Evolutionary conservation across 2,329 filamentous ascomycete genomes (phyloP), one percentile per base, ranked within the genome.

Genomic region (Stachybotrys echinatus): DNA sequence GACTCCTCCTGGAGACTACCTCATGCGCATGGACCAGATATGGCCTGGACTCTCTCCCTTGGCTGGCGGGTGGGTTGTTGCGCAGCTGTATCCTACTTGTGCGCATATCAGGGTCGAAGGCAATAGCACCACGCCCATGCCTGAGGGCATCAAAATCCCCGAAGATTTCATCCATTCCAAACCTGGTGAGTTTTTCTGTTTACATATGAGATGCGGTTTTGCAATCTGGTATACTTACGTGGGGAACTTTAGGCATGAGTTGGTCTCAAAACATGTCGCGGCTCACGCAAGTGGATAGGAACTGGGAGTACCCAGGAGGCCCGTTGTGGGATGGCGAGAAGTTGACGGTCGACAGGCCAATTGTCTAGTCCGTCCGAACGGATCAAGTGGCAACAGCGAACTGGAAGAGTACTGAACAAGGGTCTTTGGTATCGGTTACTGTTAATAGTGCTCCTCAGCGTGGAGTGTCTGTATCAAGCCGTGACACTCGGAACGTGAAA

Each of bases 1-100:
- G 37, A 58, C 55, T 5, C 57, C 57, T 3, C 38, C 45, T 1
- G 57, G 55, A 3, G 19, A 56, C 7, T 58, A 55, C 39, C 58
- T 4, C 47, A 21, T 59, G 3, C 54, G 53, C 6, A 19, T 47
- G 12, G 44, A 50, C 23, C 21, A 47, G n/a, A 42, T 50, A 43
- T 42, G 19, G 20, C 44, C 48, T 10, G 48, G 48, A 7, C 34
- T 50, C 3, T 42, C 42, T 12, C 37, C 42, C n/a, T 31, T 23
- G 4, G 27, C 42, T 20, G 21, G 42, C 17, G 22, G 17, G 17
- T 21, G n/a, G 7, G 43, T 19, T 42, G n/a, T 27, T 4, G 27
- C 48, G 12, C 43, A 50, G 18, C 8, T 50, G 12, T 50, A 50
- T 39, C 18, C 44, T 12, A 43, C 42, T n/a, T 50, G 48, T 21